Percentiles rank a stretch among this genome's conserved stretches.
These are phyloP conservation scores for Podaxis sp. DNA, from an alignment of 768 basidiomycete genomes.

Conservation along the genomic window DNA sequence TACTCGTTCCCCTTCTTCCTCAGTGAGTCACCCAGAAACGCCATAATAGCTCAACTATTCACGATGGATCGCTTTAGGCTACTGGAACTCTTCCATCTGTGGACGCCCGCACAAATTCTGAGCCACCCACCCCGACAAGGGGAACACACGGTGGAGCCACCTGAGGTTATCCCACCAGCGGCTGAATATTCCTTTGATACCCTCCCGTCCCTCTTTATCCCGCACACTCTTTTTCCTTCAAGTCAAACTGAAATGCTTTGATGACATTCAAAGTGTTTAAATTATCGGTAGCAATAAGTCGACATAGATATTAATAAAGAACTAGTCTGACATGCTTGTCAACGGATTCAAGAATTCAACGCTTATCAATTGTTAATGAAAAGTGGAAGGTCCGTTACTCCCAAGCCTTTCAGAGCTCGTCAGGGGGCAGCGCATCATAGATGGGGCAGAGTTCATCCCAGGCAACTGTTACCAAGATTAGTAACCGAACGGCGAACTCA, in stretches of 20 bases:
- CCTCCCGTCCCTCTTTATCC: background rate
- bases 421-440: conserved; percentile 15
- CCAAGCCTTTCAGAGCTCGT: background rate
- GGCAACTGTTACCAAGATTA: conserved; percentile 16
- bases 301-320: background rate
- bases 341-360: background rate
- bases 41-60: background rate
- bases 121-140: background rate
- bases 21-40: background rate
- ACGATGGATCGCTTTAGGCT: background rate
- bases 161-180: background rate
- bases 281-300: background rate
- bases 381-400: background rate
- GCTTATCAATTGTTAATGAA: background rate
- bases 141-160: background rate
- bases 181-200: background rate
- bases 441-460: conserved; percentile 27
- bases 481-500: background rate
- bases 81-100: background rate
- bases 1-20: background rate
- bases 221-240: background rate
- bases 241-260: background rate
- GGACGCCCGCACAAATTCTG: background rate
- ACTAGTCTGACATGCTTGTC: background rate
- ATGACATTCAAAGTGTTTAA: background rate